Conservation (phyloP, 495 filamentous ascomycete genomes). For the Xylaria acuta region DNA sequence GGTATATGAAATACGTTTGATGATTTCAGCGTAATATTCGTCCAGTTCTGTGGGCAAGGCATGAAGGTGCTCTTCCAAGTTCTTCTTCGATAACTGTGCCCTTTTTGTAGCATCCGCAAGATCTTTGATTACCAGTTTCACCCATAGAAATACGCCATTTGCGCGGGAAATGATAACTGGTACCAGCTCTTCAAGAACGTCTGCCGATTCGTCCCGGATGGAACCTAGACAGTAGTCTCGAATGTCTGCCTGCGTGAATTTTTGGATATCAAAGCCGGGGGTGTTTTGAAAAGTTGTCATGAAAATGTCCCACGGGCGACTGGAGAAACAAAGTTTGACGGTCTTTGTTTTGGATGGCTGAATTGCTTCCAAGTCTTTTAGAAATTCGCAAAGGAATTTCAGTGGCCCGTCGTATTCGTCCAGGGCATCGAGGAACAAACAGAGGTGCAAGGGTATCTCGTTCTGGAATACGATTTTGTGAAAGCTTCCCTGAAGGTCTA, state of each 20-base stretch:
- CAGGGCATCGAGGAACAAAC: background rate
- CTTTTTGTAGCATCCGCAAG: conserved; percentile 15
- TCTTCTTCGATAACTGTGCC: background rate
- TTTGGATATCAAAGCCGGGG: conserved; percentile 23
- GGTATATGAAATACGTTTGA: background rate
- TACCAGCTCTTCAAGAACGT: background rate
- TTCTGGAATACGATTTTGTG: background rate
- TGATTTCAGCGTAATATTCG: background rate
- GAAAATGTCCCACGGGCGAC: background rate
- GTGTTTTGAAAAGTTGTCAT: background rate
- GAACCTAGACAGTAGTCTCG: conserved; percentile 31
- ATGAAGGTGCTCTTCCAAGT: background rate
- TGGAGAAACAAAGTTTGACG: background rate
- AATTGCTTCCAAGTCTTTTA: background rate
- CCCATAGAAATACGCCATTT: conserved; percentile 35
- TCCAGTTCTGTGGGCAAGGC: background rate
- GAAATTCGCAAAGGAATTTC: background rate
- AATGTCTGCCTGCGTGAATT: conserved; percentile 32
- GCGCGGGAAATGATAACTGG: conserved; percentile 20
- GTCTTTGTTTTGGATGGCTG: background rate
- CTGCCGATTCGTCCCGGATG: conserved; percentile 16
- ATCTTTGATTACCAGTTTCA: conserved; percentile 32
- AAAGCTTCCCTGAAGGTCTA: background rate
- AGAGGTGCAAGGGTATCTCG: background rate
- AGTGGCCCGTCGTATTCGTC: background rate